phyloP scores from a whole-genome alignment of 2,329 filamentous ascomycete species.

The Epichloe aotearoae region DNA sequence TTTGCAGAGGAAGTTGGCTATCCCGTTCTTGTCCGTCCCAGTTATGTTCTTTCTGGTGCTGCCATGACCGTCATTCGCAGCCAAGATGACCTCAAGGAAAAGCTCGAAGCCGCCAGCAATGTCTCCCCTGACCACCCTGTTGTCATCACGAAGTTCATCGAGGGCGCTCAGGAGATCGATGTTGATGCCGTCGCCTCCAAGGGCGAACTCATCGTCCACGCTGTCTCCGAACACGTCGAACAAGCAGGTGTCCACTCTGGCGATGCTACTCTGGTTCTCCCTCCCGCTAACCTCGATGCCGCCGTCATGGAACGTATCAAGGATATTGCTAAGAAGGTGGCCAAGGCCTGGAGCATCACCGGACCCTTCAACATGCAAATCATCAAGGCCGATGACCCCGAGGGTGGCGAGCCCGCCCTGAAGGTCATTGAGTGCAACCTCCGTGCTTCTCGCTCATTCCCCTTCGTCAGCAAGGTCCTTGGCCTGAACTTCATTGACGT shows the following conservation, averaged over 20 bases:
- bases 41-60: conserved; percentile 91
- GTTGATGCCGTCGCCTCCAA: conserved; percentile 83
- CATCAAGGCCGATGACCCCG: conserved; percentile 75
- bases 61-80: conserved; percentile 96
- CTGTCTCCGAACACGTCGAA: conserved; percentile 91
- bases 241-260: conserved; percentile 97
- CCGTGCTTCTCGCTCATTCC: conserved; percentile 93
- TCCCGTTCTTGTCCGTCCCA: conserved; percentile 87
- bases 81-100: conserved; percentile 82
- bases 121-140: conserved; percentile 96
- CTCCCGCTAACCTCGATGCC: conserved; percentile 67
- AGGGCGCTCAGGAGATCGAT: conserved; percentile 92
- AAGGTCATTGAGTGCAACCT: conserved; percentile 99
- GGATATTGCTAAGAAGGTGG: conserved; percentile 91
- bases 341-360: conserved; percentile 92
- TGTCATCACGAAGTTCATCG: conserved; percentile 96
- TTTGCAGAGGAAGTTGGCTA: conserved; percentile 82
- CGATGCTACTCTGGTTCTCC: conserved; percentile 87
- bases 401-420: conserved; percentile 60
- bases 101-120: conserved; percentile 77
- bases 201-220: conserved; percentile 80
- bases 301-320: conserved; percentile 75
- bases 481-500: conserved; percentile 95
- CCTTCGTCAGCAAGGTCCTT: conserved; percentile 94
- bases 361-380: conserved; percentile 99